These are phyloP conservation scores for Fusarium pseudoanthophilum DNA, from an alignment of 2,329 filamentous ascomycete genomes.

Conservation along the genomic window DNA sequence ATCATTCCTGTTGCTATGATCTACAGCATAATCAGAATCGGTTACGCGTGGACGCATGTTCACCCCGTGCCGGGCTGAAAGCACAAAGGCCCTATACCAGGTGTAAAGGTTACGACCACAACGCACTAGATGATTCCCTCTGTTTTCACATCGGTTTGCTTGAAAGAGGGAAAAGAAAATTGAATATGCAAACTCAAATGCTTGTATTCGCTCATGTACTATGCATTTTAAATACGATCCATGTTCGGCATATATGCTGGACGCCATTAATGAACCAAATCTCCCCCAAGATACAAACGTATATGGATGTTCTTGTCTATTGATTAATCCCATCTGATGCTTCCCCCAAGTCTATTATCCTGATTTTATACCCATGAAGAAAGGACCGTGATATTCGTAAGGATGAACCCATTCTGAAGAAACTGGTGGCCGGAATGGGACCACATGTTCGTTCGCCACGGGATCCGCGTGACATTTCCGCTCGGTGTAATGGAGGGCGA, in stretches of 20 bases:
- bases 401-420: conserved; percentile 23
- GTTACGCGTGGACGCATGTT: not conserved
- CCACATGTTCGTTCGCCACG: conserved; percentile 5
- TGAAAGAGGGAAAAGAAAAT: not conserved
- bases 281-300: conserved; percentile 26
- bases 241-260: conserved; percentile 33
- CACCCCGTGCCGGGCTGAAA: not conserved
- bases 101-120: not conserved
- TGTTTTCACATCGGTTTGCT: not conserved
- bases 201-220: conserved; percentile 35
- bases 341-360: conserved; percentile 40
- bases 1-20: not conserved
- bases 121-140: not conserved
- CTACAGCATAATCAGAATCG: not conserved
- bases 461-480: not conserved
- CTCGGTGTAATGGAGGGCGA: not conserved
- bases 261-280: conserved; percentile 35
- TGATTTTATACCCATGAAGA: conserved; percentile 35
- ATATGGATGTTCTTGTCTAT: conserved; percentile 33
- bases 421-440: not conserved
- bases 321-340: conserved; percentile 26
- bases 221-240: conserved; percentile 38
- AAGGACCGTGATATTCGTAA: conserved; percentile 44
- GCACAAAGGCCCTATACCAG: not conserved
- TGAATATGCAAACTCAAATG: conserved; percentile 6